These are phyloP conservation scores for Aspergillus arachidicola DNA, from an alignment of 2,329 filamentous ascomycete species.

Conservation along the genomic window DNA sequence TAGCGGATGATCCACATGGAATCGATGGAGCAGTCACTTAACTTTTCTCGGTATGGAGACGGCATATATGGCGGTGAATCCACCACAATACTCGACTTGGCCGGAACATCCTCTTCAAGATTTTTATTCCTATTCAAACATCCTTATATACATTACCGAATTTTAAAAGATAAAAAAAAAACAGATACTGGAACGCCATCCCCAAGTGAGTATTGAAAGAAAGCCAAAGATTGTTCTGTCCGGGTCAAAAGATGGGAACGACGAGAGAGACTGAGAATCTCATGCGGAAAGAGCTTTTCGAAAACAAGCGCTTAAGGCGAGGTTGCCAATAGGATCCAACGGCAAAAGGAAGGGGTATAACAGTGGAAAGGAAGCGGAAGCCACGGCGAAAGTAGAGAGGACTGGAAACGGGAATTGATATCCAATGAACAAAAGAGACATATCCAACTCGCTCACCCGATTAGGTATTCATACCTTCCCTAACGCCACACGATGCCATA, in stretches of 20 bases:
- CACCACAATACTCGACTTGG: neutral
- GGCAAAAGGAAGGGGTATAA: constrained; percentile 18
- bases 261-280: constrained; percentile 5
- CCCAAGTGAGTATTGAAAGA: neutral
- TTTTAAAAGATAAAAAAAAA: constrained; percentile 1
- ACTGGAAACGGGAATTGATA: constrained; percentile 3
- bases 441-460: constrained; percentile 16
- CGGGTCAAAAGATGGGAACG: constrained; percentile 4
- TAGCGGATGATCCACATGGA: neutral
- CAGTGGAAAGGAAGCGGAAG: constrained; percentile 13
- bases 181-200: constrained; percentile 5
- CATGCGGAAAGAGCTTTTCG: constrained; percentile 7
- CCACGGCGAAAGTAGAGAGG: constrained; percentile 14
- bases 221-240: constrained; percentile 5
- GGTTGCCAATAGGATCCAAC: constrained; percentile 2
- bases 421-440: constrained; percentile 10
- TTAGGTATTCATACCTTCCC: constrained; percentile 11
- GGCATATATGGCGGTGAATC: neutral
- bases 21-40: neutral
- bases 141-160: constrained; percentile 9
- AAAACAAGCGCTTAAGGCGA: neutral
- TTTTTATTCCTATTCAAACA: constrained; percentile 12
- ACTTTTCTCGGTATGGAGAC: neutral
- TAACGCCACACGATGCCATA: constrained; percentile 25
- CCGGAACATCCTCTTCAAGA: neutral